A percentile compares a stretch with the other conserved stretches of the same genome.
Conservation (phyloP, 495 filamentous ascomycete species). For the Trichocladium uniseriatum region DNA sequence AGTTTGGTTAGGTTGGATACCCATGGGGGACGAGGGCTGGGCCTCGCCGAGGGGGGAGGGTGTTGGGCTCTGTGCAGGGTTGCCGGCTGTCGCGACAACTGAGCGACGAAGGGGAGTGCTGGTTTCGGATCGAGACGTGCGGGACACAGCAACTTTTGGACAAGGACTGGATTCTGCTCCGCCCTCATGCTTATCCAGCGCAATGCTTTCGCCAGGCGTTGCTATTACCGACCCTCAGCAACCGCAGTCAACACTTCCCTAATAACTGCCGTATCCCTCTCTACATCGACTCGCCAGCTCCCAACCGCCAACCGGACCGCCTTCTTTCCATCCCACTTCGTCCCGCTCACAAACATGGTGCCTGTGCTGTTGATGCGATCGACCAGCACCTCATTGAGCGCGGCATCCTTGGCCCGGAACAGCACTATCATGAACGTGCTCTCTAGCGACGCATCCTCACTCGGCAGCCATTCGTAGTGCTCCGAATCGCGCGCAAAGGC, state of each 20-base stretch:
- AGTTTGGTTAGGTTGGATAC: constrained; percentile 37
- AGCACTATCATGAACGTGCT: constrained; percentile 67
- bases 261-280: constrained; percentile 46
- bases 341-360: constrained; percentile 77
- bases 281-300: constrained; percentile 63
- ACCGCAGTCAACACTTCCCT: constrained; percentile 36
- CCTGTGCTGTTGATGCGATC: constrained; percentile 62
- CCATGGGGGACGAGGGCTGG: background rate
- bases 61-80: background rate
- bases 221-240: constrained; percentile 10
- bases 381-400: constrained; percentile 55
- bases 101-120: no score
- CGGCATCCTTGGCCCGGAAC: constrained; percentile 63
- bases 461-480: constrained; percentile 59
- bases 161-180: background rate
- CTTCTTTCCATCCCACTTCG: constrained; percentile 59
- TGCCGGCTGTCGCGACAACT: no score
- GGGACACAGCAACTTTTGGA: background rate
- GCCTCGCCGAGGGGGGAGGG: background rate
- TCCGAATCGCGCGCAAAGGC: constrained; percentile 45
- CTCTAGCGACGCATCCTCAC: constrained; percentile 19
- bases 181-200: no score
- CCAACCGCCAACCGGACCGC: constrained; percentile 74
- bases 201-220: no score
- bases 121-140: background rate